These are phyloP conservation scores for Liquidambar formosana DNA, from an alignment of 164 flowering plant species.

Conservation along the genomic window DNA sequence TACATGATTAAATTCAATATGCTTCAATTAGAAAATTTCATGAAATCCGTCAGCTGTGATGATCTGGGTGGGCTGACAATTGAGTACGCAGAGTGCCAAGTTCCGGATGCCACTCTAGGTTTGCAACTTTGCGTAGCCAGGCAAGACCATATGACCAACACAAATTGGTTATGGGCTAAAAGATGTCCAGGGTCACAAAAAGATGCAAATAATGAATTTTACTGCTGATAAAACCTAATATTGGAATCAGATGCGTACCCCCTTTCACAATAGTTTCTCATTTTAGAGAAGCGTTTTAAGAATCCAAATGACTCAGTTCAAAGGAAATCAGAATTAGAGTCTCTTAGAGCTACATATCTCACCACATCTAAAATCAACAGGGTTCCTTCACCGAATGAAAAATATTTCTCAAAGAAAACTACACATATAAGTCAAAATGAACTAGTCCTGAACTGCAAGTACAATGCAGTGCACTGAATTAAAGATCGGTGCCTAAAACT, in stretches of 20 bases:
- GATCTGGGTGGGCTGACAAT: too few species aligned
- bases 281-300: neutral
- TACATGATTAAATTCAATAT: too few species aligned
- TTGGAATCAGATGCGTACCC: neutral
- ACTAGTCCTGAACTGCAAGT: neutral
- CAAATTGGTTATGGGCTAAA: neutral
- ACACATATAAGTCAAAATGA: conserved; percentile 3
- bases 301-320: neutral
- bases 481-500: conserved; percentile 25
- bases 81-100: too few species aligned
- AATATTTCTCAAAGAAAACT: neutral
- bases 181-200: neutral
- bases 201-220: neutral
- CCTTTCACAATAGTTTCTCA: neutral
- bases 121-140: too few species aligned
- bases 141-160: neutral
- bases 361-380: neutral
- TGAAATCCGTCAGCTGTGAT: too few species aligned
- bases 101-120: too few species aligned
- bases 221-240: neutral
- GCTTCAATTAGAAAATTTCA: too few species aligned
- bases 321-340: neutral
- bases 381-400: conserved; percentile 9
- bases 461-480: conserved; percentile 7
- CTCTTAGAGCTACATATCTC: neutral